Base-by-base conservation (phyloP, 2,329 filamentous ascomycete species). In the Neofusicoccum laricinum region DNA sequence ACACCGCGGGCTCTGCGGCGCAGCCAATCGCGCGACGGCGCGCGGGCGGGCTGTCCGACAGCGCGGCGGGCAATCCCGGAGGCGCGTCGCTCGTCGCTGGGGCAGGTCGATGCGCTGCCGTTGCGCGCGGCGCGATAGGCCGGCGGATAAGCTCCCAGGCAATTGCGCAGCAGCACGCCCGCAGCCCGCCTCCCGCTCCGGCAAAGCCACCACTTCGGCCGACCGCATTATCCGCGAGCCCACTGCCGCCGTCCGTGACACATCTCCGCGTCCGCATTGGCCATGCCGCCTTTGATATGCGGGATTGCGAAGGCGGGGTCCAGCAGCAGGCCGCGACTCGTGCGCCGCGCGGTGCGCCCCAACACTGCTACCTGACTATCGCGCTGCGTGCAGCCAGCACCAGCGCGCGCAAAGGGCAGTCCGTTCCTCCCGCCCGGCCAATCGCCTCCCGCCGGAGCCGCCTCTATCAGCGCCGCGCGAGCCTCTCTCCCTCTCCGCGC, bases 251-350 rank as follows among this genome's bases (percentile, higher is more conserved):
- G 25, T 55, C 51, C 51, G 21, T 34, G 30, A 34, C 48, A 36
- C 48, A n/a, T 51, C 30, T 34, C 48, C 48, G 48, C 48, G 30
- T 36, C 48, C 48, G 48, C 48, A 36, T 45, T 34, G 40, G 40
- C 55, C 53, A 58, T 58, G 40, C 10, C 45, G 53, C 4, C 53
- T 58, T 58, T 19, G 41, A 14, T 38, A 19, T 59, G 40, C 55
- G 55, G 55, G 40, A 59, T 59, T 46, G 55, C 55, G 55, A 59
- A 59, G 55, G 40, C 40, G 40, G 55, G 55, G 55, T 45, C 41
- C 2, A 36, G 17, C 15, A 36, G 41, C 55, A 51, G 25, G 6
- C 5, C 30, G 2, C 32, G 30, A n/a, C 46, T 49, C 46, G 11
- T 10, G 41, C 45, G 19, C 17, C 17, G 25, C 25, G 25, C 45